Percentiles rank a stretch among this genome's conserved stretches.
Conservation (phyloP, 2,329 filamentous ascomycete species). For the Talaromyces sp. region DNA sequence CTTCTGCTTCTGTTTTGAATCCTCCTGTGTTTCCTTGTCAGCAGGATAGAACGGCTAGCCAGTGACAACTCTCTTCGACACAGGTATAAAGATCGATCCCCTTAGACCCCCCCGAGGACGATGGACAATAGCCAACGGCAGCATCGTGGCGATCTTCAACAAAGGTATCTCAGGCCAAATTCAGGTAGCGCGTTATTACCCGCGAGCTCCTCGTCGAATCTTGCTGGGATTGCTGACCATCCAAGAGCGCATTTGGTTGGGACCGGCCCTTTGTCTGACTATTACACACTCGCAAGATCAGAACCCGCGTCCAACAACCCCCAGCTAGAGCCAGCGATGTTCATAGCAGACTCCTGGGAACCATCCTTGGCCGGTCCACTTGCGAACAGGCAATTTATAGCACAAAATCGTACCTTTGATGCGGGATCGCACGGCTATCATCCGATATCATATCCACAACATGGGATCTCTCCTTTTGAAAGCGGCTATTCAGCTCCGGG, state of each 20-base stretch:
- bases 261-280: not conserved
- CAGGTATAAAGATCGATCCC: not conserved
- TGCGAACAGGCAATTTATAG: not conserved
- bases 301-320: not conserved
- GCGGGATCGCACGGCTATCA: not conserved
- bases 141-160: not conserved
- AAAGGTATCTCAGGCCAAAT: not conserved
- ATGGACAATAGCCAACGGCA: not conserved
- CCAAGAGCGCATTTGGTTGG: not conserved
- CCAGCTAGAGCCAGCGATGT: conserved; percentile 2
- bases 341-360: conserved; percentile 2
- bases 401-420: not conserved
- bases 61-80: not conserved
- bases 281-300: not conserved
- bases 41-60: not conserved
- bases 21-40: not conserved
- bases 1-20: not conserved
- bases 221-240: not conserved
- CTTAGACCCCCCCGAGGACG: not conserved
- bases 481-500: not conserved
- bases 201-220: not conserved
- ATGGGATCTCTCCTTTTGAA: not conserved
- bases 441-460: not conserved
- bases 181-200: not conserved
- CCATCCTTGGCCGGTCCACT: not conserved